Evolutionary conservation across 1,284 basidiomycete genomes (phyloP).

Genomic region (Irpex sp.): DNA sequence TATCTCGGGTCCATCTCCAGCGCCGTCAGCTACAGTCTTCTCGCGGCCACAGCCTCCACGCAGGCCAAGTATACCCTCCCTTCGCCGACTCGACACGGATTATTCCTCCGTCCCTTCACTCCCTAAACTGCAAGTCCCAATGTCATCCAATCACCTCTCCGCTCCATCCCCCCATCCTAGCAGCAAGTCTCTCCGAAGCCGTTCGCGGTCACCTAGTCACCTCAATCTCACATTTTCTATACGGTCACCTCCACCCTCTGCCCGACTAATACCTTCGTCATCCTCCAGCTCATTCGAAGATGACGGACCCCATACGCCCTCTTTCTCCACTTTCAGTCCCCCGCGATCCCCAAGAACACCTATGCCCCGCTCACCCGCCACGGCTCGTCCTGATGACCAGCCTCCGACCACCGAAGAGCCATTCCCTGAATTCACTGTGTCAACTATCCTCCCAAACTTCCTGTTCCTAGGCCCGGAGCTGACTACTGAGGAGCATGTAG

Average conservation of each 20-base stretch:
- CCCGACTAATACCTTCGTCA: constrained; percentile 29
- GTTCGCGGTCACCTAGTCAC: constrained; percentile 54
- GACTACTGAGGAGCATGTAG: constrained; percentile 69
- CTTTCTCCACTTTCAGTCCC: constrained; percentile 20
- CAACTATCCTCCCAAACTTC: constrained; percentile 87
- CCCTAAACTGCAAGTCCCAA: constrained; percentile 59
- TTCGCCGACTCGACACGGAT: constrained; percentile 56
- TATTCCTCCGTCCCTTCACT: constrained; percentile 41
- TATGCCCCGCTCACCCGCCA: constrained; percentile 46
- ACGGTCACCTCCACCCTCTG: constrained; percentile 50
- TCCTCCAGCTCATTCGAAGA: constrained; percentile 16
- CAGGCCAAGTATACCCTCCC: constrained; percentile 58
- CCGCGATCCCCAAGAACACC: constrained; percentile 30
- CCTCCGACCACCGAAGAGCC: constrained; percentile 55
- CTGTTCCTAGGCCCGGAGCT: constrained; percentile 90
- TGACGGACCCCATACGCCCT: constrained; percentile 31
- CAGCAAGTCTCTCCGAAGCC: constrained; percentile 29
- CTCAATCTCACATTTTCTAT: constrained; percentile 55
- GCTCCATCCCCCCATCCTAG: constrained; percentile 40
- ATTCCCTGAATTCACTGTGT: constrained; percentile 68
- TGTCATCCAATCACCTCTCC: constrained; percentile 54
- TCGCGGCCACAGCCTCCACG: constrained; percentile 49
- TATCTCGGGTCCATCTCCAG: constrained; percentile 53
- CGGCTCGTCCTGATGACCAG: constrained; percentile 54
- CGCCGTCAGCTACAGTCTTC: constrained; percentile 60